These are phyloP conservation scores for Tetrapyrgos nigripes DNA, from an alignment of 1,284 basidiomycete genomes.

Conservation along the genomic window DNA sequence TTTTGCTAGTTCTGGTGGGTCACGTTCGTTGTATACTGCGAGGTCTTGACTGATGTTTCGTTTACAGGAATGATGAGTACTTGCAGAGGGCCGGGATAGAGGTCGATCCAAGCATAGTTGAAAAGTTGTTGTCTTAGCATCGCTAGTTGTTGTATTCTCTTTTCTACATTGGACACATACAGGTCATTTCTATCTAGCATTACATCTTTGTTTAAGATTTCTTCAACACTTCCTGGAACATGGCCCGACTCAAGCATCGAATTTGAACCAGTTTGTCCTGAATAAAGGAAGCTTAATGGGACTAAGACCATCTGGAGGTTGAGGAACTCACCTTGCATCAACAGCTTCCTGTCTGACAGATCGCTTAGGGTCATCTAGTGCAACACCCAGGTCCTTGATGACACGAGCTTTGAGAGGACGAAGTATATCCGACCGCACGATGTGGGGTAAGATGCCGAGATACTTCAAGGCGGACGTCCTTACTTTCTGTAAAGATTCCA, in stretches of 20 bases:
- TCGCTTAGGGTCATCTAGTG: slow-evolving; percentile 86
- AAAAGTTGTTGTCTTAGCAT: too few relatives aligned
- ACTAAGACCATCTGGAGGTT: background rate
- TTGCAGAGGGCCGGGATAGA: too few relatives aligned
- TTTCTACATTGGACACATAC: too few relatives aligned
- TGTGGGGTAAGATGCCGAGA: slow-evolving; percentile 73
- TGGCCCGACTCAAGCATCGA: background rate
- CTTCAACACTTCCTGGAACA: too few relatives aligned
- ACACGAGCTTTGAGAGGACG: slow-evolving; percentile 78
- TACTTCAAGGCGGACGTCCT: slow-evolving; percentile 80
- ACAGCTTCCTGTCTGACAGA: slow-evolving; percentile 87
- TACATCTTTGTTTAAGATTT: too few relatives aligned
- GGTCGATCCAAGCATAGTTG: too few relatives aligned
- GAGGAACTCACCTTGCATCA: slow-evolving; percentile 60
- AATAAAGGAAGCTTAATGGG: background rate
- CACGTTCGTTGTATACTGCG: too few relatives aligned
- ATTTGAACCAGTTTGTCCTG: slow-evolving; percentile 59
- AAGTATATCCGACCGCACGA: slow-evolving; percentile 81
- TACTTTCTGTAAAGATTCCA: slow-evolving; percentile 57
- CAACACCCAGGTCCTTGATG: slow-evolving; percentile 74
- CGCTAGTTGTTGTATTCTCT: too few relatives aligned
- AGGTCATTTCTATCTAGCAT: background rate
- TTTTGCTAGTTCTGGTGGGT: background rate
- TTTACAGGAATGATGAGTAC: too few relatives aligned
- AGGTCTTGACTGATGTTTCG: too few relatives aligned